Base-by-base conservation (phyloP, 257 asterid species). In the Henckelia pumila region DNA sequence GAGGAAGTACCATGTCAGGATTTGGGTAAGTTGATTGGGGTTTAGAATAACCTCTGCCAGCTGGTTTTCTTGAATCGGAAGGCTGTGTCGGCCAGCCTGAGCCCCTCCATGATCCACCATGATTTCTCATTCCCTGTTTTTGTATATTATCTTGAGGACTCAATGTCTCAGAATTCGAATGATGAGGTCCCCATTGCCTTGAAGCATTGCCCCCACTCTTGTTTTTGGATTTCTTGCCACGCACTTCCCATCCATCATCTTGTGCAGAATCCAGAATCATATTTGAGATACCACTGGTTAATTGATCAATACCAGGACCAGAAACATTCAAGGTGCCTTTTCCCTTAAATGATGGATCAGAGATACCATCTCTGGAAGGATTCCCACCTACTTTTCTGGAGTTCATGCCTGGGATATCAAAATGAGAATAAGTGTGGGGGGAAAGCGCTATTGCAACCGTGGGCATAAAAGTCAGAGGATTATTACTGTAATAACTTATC, bases 211-310 rank as follows among this genome's bases (percentile, higher is more conserved):
- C 68, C 66, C 70, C 87, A 59, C 67, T 63, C 73, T 56, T 89
- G 67, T 76, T 81, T 72, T 85, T 89, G 1, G 88, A 63, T 65
- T 89, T 92, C 69, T 73, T 87, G 0, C 69, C 77, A 26, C 62
- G 76, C 9, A 82, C 86, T 76, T 81, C 86, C 98, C 98, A 86
- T 19, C 88, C 96, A 37, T 80, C 95, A 57, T 71, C 83, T 65
- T 77, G 70, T n/a, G 75, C 52, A 52, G 79, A 35, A 52, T 69
- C 73, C 63, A 84, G 21, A 63, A 57, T 63, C 75, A 86, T 28
- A 68, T 74, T 79, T 9, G 82, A 75, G 25, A 88, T 67, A 22
- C 78, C 84, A 55, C 26, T 75, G 32, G 77, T 66, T 71, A 82
- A 59, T 24, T 83, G 80, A 59, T 77, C 75, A 19, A 75, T 14